phyloP scores from a whole-genome alignment of 2,329 filamentous ascomycete genomes.

The Aureobasidium sp. region DNA sequence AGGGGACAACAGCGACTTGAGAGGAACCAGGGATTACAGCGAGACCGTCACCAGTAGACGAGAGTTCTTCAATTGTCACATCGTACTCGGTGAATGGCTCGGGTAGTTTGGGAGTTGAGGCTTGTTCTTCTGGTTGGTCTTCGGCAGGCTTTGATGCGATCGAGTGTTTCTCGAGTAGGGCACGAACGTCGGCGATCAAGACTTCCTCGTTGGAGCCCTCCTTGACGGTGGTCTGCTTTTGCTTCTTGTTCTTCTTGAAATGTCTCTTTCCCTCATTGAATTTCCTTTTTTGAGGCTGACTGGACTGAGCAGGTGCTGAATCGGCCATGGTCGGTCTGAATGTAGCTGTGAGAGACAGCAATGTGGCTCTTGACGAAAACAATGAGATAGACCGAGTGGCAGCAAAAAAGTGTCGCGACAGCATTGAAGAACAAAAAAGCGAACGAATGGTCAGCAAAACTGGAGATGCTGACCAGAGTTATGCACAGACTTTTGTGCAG shows the following conservation, averaged over 20 bases:
- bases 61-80: constrained; percentile 72
- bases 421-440: constrained; percentile 4
- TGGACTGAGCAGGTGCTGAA: not conserved
- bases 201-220: constrained; percentile 46
- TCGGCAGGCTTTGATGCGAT: constrained; percentile 20
- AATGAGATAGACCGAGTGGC: not conserved
- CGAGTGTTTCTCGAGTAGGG: constrained; percentile 33
- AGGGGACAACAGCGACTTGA: constrained; percentile 80
- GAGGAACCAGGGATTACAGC: constrained; percentile 61
- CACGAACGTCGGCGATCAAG: constrained; percentile 39
- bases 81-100: constrained; percentile 69
- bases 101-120: constrained; percentile 42
- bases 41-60: constrained; percentile 87
- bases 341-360: not conserved
- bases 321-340: constrained; percentile 14
- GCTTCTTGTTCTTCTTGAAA: constrained; percentile 42
- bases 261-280: constrained; percentile 33
- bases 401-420: constrained; percentile 8
- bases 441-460: constrained; percentile 11
- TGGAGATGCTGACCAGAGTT: not conserved
- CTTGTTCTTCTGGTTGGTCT: constrained; percentile 16
- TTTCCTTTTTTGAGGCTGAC: constrained; percentile 25
- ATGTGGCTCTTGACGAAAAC: not conserved
- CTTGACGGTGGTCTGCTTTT: constrained; percentile 34
- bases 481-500: not conserved